These are phyloP conservation scores for Phytopythium oedochilum DNA, from an alignment of 352 stramenopile species.

Conservation along the genomic window DNA sequence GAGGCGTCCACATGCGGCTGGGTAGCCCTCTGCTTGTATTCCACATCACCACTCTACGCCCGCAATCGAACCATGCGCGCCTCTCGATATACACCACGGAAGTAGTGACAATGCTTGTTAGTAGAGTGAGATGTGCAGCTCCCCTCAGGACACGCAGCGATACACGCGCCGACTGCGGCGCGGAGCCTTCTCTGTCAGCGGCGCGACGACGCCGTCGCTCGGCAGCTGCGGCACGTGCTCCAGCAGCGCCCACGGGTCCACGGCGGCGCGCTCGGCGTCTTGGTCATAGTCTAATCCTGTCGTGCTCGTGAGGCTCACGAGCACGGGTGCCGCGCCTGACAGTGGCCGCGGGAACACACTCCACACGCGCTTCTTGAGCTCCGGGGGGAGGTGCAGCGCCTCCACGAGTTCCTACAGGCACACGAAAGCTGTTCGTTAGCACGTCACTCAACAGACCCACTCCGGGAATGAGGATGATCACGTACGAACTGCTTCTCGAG, in stretches of 20 bases:
- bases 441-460: not conserved
- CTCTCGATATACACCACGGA: too few relatives aligned
- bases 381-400: conserved; percentile 44
- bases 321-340: conserved; percentile 23
- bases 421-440: conserved; percentile 8
- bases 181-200: conserved; percentile 31
- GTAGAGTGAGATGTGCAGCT: not conserved
- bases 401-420: conserved; percentile 61
- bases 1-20: too few relatives aligned
- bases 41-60: too few relatives aligned
- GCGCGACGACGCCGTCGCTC: conserved; percentile 50
- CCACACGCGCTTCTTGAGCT: conserved; percentile 66
- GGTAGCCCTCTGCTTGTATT: not conserved
- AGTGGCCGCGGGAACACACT: conserved; percentile 58
- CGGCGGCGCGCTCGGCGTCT: conserved; percentile 20
- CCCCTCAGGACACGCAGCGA: conserved; percentile 25
- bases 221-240: conserved; percentile 67
- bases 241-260: conserved; percentile 76
- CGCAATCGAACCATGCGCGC: too few relatives aligned
- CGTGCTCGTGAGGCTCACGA: conserved; percentile 14
- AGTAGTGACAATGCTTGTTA: conserved; percentile 2
- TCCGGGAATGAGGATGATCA: conserved; percentile 5
- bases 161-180: conserved; percentile 64
- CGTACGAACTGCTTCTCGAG: conserved; percentile 75
- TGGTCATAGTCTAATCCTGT: conserved; percentile 1